A percentile compares a stretch with the other conserved stretches of the same genome.
Evolutionary conservation across 768 basidiomycete species (phyloP).

Genomic region (Boletus sp.): DNA sequence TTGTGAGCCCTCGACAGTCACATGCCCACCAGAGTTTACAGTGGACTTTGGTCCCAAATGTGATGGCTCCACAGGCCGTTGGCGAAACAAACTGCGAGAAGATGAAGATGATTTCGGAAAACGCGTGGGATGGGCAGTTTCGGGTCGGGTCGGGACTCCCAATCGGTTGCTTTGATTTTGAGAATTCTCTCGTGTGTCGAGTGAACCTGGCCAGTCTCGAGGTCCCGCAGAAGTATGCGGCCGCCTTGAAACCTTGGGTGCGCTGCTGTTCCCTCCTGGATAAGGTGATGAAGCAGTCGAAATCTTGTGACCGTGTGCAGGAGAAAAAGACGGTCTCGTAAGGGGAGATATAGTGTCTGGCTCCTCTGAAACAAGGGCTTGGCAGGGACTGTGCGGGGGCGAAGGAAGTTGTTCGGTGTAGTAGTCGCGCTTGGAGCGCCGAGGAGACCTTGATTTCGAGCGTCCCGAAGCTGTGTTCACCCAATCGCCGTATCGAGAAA

Average conservation of each 20-base stretch:
- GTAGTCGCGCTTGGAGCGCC: slow-evolving; percentile 38
- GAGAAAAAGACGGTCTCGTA: slow-evolving; percentile 2
- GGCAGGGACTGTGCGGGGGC: slow-evolving; percentile 36
- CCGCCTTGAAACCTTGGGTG: slow-evolving; percentile 40
- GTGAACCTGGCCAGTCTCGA: slow-evolving; percentile 46
- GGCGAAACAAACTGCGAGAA: slow-evolving; percentile 18
- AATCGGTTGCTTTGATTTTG: slow-evolving; percentile 16
- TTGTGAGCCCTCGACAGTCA: slow-evolving; percentile 17
- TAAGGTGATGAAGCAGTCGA: slow-evolving; percentile 33
- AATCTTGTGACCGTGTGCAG: slow-evolving; percentile 24
- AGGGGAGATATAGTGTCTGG: slow-evolving; percentile 5
- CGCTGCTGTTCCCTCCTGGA: slow-evolving; percentile 25
- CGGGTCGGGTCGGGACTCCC: slow-evolving; percentile 22
- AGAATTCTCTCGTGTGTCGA: slow-evolving; percentile 15
- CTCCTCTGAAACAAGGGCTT: slow-evolving; percentile 6
- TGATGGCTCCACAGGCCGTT: slow-evolving; percentile 19
- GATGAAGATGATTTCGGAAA: slow-evolving; percentile 8
- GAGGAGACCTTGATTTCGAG: slow-evolving; percentile 58
- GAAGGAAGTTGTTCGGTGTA: slow-evolving; percentile 34
- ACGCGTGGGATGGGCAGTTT: slow-evolving; percentile 26
- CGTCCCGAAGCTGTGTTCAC: slow-evolving; percentile 29
- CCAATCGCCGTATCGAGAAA: slow-evolving; percentile 54
- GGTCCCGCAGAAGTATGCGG: slow-evolving; percentile 78
- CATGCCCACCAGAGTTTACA: slow-evolving; percentile 48
- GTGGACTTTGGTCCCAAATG: slow-evolving; percentile 34